These are phyloP conservation scores for Triangularia verruculosa DNA, from an alignment of 2,329 filamentous ascomycete genomes.

Conservation along the genomic window DNA sequence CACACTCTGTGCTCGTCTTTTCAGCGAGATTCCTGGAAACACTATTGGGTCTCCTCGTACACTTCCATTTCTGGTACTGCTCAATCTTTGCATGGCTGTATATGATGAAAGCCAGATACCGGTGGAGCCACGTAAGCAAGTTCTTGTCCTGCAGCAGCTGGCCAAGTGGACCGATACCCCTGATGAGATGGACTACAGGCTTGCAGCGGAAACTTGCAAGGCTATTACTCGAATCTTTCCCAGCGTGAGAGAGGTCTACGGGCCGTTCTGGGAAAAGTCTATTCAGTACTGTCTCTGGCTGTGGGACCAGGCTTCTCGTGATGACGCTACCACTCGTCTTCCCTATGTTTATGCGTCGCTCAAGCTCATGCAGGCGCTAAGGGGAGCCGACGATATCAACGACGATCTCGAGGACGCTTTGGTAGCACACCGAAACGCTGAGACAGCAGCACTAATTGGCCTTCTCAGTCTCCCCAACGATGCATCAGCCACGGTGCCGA, in stretches of 20 bases:
- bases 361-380: slow-evolving; percentile 63
- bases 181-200: slow-evolving; percentile 41
- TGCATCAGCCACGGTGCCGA: slow-evolving; percentile 54
- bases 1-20: slow-evolving; percentile 57
- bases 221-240: slow-evolving; percentile 63
- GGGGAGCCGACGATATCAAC: slow-evolving; percentile 68
- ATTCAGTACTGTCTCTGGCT: slow-evolving; percentile 57
- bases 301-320: slow-evolving; percentile 50
- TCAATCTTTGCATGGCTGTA: slow-evolving; percentile 51
- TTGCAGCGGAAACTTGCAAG: slow-evolving; percentile 53
- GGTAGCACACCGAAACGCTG: slow-evolving; percentile 53
- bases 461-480: slow-evolving; percentile 56
- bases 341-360: slow-evolving; percentile 70
- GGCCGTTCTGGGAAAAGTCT: slow-evolving; percentile 75
- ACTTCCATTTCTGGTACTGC: slow-evolving; percentile 48
- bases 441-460: slow-evolving; percentile 57
- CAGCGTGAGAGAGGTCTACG: slow-evolving; percentile 77
- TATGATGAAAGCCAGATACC: slow-evolving; percentile 54
- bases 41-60: slow-evolving; percentile 44
- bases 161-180: slow-evolving; percentile 64
- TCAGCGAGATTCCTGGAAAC: slow-evolving; percentile 58
- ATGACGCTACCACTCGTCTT: slow-evolving; percentile 47
- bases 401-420: slow-evolving; percentile 81
- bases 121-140: slow-evolving; percentile 64
- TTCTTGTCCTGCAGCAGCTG: slow-evolving; percentile 80